Evolutionary conservation across 2,329 filamentous ascomycete genomes (phyloP).

Genomic region (Sporothrix variecibatus): DNA sequence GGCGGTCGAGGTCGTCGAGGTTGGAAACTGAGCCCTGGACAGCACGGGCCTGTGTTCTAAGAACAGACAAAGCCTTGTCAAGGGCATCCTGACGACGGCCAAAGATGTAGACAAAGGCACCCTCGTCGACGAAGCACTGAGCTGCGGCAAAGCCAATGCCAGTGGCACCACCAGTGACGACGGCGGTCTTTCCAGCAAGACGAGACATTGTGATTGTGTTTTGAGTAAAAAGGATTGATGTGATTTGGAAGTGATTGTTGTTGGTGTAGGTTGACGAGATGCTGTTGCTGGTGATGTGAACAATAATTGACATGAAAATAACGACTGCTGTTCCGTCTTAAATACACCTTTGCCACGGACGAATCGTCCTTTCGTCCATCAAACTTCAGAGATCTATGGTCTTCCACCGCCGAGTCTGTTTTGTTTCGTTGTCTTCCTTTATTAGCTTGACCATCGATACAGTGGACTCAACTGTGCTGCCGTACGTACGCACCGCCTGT

Average conservation of each 20-base stretch:
- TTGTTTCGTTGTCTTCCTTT: too few relatives aligned
- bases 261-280: not conserved
- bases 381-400: not conserved
- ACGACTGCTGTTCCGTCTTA: not conserved
- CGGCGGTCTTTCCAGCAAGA: slow-evolving; percentile 46
- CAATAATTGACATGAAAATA: too few relatives aligned
- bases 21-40: slow-evolving; percentile 25
- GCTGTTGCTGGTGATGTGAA: not conserved
- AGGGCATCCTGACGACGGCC: slow-evolving; percentile 51
- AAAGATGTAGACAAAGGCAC: slow-evolving; percentile 61
- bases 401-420: not conserved
- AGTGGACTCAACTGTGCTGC: too few relatives aligned
- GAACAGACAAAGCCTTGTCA: slow-evolving; percentile 41
- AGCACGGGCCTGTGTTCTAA: slow-evolving; percentile 30
- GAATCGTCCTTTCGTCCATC: not conserved
- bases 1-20: slow-evolving; percentile 23
- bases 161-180: slow-evolving; percentile 71
- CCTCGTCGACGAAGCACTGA: slow-evolving; percentile 61
- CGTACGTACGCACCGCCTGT: too few relatives aligned
- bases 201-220: slow-evolving; percentile 5
- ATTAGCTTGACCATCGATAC: too few relatives aligned
- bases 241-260: not conserved
- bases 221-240: not conserved
- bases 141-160: slow-evolving; percentile 71
- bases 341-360: not conserved